These are phyloP conservation scores for Cercospora zeae-maydis DNA, from an alignment of 2,329 filamentous ascomycete genomes.

Conservation along the genomic window DNA sequence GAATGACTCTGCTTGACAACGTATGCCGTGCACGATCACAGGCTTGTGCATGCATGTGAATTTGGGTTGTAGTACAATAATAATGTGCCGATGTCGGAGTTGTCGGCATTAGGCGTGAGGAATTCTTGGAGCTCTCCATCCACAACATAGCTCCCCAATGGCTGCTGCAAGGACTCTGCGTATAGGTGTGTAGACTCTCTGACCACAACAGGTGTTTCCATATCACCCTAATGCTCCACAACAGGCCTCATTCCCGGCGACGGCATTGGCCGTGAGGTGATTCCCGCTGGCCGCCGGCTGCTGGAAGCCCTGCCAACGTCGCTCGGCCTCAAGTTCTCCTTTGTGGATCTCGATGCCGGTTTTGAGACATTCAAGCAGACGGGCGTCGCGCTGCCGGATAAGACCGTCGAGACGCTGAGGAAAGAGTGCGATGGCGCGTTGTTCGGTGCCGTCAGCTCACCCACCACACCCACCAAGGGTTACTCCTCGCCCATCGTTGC, in stretches of 20 bases:
- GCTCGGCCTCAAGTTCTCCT: slow-evolving; percentile 89
- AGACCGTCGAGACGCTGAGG: slow-evolving; percentile 84
- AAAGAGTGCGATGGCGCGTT: slow-evolving; percentile 92
- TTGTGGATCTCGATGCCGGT: slow-evolving; percentile 86
- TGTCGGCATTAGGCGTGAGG: neutral
- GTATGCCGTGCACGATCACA: too few species aligned
- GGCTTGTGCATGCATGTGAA: too few species aligned
- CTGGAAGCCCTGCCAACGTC: slow-evolving; percentile 91
- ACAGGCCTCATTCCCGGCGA: slow-evolving; percentile 93
- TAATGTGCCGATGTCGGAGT: neutral
- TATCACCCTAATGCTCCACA: neutral
- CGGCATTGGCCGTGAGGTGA: slow-evolving; percentile 97
- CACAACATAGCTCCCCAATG: slow-evolving; percentile 6
- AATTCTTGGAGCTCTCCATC: neutral
- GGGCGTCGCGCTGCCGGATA: slow-evolving; percentile 81
- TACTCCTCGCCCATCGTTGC: slow-evolving; percentile 97
- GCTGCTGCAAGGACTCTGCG: slow-evolving; percentile 14
- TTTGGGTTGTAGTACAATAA: neutral
- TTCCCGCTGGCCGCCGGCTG: slow-evolving; percentile 83
- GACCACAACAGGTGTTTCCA: neutral
- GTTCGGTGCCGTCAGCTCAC: slow-evolving; percentile 91
- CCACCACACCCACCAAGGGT: slow-evolving; percentile 81
- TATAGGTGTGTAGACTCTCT: neutral
- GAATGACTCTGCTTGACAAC: neutral
- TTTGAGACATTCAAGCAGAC: slow-evolving; percentile 91